phyloP scores from a whole-genome alignment of 2,329 filamentous ascomycete genomes.

The Alternaria sp. region DNA sequence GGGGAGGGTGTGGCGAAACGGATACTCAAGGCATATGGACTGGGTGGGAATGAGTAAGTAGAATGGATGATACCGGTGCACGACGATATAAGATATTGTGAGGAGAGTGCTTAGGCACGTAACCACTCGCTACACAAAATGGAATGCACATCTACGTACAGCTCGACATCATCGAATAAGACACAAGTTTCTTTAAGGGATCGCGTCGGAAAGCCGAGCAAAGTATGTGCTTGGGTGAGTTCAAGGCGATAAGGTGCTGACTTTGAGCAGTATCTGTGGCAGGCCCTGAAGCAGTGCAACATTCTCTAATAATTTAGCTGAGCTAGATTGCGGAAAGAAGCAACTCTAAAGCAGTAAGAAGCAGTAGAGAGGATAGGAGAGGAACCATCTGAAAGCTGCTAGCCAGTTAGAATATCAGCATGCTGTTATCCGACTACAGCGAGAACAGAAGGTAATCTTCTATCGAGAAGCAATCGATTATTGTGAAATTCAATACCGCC shows the following conservation, averaged over 20 bases:
- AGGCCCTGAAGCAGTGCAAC: constrained; percentile 7
- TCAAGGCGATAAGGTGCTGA: neutral
- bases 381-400: neutral
- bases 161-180: neutral
- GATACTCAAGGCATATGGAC: constrained; percentile 5
- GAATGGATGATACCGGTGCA: neutral
- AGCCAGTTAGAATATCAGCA: neutral
- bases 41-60: neutral
- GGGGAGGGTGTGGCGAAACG: constrained; percentile 14
- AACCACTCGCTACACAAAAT: neutral
- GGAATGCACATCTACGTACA: neutral
- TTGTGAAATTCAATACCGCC: neutral
- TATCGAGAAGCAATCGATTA: neutral
- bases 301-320: constrained; percentile 4
- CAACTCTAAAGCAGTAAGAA: neutral
- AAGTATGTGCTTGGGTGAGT: neutral
- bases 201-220: constrained; percentile 9
- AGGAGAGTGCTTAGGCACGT: neutral
- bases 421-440: neutral
- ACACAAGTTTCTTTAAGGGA: constrained; percentile 2
- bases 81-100: neutral
- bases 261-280: constrained; percentile 9
- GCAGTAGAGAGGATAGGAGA: neutral
- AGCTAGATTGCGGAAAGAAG: neutral
- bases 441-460: neutral